A percentile compares a stretch with the other conserved stretches of the same genome.
phyloP scores from a whole-genome alignment of 2,329 filamentous ascomycete species.

The Purpureocillium lavendulum region DNA sequence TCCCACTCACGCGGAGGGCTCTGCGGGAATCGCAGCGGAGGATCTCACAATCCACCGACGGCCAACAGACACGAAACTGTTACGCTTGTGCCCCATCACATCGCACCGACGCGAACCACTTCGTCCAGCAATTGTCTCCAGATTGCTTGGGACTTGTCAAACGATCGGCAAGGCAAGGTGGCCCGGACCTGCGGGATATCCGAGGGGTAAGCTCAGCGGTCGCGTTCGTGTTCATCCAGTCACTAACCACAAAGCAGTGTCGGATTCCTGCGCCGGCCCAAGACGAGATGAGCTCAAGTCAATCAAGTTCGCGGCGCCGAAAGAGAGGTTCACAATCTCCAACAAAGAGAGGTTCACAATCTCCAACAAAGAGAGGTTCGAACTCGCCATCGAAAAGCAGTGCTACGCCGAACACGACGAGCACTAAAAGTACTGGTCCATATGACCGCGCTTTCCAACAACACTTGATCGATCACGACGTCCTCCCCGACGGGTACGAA shows the following conservation, averaged over 20 bases:
- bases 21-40: not conserved
- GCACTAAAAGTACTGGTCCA: conserved; percentile 9
- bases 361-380: not conserved
- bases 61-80: not conserved
- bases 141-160: not conserved
- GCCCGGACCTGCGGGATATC: conserved; percentile 1
- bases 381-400: not conserved
- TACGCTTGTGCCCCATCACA: not conserved
- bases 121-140: not conserved
- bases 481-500: conserved; percentile 8
- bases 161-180: conserved; percentile 1
- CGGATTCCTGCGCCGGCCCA: too few species aligned
- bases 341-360: too few species aligned
- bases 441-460: conserved; percentile 13
- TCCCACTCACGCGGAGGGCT: not conserved
- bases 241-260: not conserved
- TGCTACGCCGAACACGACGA: conserved; percentile 4
- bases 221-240: too few species aligned
- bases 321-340: too few species aligned
- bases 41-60: not conserved
- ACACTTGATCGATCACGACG: conserved; percentile 10
- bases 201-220: not conserved
- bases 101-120: not conserved
- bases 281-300: too few species aligned
- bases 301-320: too few species aligned